A percentile compares a stretch with the other conserved stretches of the same genome.
Evolutionary conservation across 2,329 filamentous ascomycete species (phyloP).

Genomic region (Davidsoniella eucalypti): DNA sequence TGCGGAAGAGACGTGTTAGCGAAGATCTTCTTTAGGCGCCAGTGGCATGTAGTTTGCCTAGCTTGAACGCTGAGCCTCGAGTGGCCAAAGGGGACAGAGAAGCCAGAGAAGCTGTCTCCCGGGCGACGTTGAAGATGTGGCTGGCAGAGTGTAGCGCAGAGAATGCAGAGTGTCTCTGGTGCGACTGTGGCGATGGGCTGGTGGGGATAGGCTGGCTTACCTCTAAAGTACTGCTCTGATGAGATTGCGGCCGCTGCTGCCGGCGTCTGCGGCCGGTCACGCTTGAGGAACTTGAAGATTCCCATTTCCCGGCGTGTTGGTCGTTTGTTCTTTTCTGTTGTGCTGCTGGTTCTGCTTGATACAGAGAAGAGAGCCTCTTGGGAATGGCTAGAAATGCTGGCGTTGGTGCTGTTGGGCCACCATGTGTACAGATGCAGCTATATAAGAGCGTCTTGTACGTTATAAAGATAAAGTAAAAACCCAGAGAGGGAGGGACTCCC

Average conservation of each 20-base stretch:
- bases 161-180: too few species aligned
- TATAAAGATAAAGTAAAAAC: too few species aligned
- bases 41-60: background rate
- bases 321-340: background rate
- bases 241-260: conserved; percentile 12
- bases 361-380: background rate
- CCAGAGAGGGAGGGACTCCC: too few species aligned
- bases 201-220: background rate
- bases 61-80: background rate
- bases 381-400: too few species aligned
- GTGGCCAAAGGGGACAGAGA: background rate
- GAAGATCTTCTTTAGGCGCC: background rate
- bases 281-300: conserved; percentile 11
- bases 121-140: background rate
- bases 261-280: conserved; percentile 8
- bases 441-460: background rate
- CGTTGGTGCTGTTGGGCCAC: background rate
- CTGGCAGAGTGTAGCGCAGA: too few species aligned
- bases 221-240: conserved; percentile 12
- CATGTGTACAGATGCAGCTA: background rate
- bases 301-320: conserved; percentile 3
- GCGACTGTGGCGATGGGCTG: too few species aligned
- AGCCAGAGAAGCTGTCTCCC: background rate
- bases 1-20: background rate
- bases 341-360: background rate